Evolutionary conservation across 768 basidiomycete species (phyloP), one percentile per base, ranked within the genome.

Genomic region (Lentinus tigrinus): DNA sequence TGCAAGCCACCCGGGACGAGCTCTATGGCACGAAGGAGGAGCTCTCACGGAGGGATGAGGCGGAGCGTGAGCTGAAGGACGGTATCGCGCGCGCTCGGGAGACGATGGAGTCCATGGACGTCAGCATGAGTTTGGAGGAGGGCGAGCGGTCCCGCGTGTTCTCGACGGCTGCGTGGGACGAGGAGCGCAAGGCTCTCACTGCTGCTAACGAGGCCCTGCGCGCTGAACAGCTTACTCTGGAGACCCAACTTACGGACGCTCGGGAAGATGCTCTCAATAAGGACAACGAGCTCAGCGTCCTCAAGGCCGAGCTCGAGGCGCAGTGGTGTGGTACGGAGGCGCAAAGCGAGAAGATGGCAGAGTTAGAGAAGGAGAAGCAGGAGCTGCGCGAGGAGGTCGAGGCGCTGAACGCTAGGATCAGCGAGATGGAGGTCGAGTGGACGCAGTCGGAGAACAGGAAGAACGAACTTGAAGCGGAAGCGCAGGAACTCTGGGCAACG

Each of bases 241-340:
- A 79, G 53, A 74, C 75, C 14, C 75, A 83, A 59, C 53, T 73
- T 9, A 63, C 65, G 27, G 63, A 59, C 27, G 62, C 63, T 14
- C 74, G 78, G 47, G 75, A 78, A 39, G 77, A 84, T 54, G 56
- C 72, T 9, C 54, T 63, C 38, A 57, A 61, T 40, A 64, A 65
- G 44, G 72, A 72, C 44, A 66, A 70, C 27, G 72, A 75, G 54
- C 52, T 73, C 28, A 62, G 54, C 4, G 49, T 81, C 23, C 70
- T 89, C 61, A 85, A 85, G 67, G 67, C 70, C 0, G 88, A 92
- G 70, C 68, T 90, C 31, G 85, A 90, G 64, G 82, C 84, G 10
- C 88, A 90, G 70, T 90, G 88, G 88, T 74, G 76, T 34, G 75
- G 83, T 56, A 84, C 87, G 8, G 87, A 89, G 72, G 74, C 75